Percentiles rank a stretch among this genome's conserved stretches.
These are phyloP conservation scores for Linaria vulgaris DNA, from an alignment of 257 asterid genomes.

Conservation along the genomic window DNA sequence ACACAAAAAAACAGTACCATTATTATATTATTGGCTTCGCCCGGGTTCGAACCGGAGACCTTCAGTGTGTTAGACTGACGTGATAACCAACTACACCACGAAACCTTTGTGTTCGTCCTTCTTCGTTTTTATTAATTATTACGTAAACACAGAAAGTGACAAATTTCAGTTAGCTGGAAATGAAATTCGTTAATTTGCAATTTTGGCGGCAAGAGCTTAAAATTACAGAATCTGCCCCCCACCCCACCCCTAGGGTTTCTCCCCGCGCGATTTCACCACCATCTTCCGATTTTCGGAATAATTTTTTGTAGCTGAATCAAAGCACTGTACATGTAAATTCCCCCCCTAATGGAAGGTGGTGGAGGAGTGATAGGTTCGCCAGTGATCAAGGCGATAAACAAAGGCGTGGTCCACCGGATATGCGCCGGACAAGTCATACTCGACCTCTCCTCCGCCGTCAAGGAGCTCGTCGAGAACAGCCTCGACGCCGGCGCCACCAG, in stretches of 20 bases:
- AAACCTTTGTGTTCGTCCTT: slow-evolving; percentile 33
- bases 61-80: slow-evolving; percentile 98
- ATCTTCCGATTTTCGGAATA: no score
- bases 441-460: slow-evolving; percentile 93
- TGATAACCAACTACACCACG: slow-evolving; percentile 99
- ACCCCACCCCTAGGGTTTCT: slow-evolving; percentile 30
- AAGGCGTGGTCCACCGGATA: slow-evolving; percentile 71
- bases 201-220: slow-evolving; percentile 45
- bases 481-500: slow-evolving; percentile 92
- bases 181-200: neutral
- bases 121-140: no score
- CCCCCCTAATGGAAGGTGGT: slow-evolving; percentile 45
- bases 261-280: neutral
- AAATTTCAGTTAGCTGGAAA: slow-evolving; percentile 18
- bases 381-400: slow-evolving; percentile 63
- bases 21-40: slow-evolving; percentile 70
- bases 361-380: slow-evolving; percentile 29
- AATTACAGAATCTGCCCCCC: slow-evolving; percentile 6
- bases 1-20: no score
- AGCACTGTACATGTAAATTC: slow-evolving; percentile 8
- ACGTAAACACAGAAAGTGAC: no score
- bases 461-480: slow-evolving; percentile 99
- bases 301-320: neutral
- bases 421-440: slow-evolving; percentile 91
- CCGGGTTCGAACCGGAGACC: slow-evolving; percentile 85